A percentile compares a stretch with the other conserved stretches of the same genome.
phyloP scores from a whole-genome alignment of 495 filamentous ascomycete species.

The Aspergillus heteromorphus region DNA sequence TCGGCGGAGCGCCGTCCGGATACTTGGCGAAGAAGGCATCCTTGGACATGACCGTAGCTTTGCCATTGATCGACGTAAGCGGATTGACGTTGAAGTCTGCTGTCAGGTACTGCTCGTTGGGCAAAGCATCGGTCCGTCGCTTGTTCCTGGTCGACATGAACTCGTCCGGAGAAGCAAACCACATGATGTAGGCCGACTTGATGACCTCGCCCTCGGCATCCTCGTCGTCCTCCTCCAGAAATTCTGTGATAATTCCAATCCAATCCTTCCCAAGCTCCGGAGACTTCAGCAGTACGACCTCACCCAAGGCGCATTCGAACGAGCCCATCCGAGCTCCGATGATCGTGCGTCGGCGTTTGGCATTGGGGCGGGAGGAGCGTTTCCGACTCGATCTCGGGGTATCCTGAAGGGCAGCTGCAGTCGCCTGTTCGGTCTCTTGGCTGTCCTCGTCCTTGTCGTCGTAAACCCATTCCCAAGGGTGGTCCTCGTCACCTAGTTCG shows the following conservation, averaged over 20 bases:
- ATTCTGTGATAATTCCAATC: constrained; percentile 82
- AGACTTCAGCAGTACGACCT: constrained; percentile 80
- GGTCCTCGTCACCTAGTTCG: constrained; percentile 77
- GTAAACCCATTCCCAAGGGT: constrained; percentile 94
- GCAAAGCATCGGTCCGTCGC: constrained; percentile 74
- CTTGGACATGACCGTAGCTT: constrained; percentile 71
- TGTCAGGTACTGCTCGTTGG: constrained; percentile 91
- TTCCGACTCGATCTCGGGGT: constrained; percentile 30
- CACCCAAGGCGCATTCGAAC: constrained; percentile 76
- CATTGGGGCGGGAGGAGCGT: constrained; percentile 25
- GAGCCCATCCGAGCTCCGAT: constrained; percentile 79
- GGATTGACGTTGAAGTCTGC: constrained; percentile 78
- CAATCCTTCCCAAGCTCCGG: constrained; percentile 79
- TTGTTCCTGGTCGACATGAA: constrained; percentile 69
- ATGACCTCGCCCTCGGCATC: constrained; percentile 43
- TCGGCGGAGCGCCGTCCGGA: constrained; percentile 70
- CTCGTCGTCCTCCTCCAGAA: constrained; percentile 60
- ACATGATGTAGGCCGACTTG: constrained; percentile 71
- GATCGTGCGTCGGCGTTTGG: constrained; percentile 45
- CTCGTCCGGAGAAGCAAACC: constrained; percentile 90
- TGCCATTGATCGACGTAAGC: constrained; percentile 86
- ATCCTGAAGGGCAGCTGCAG: constrained; percentile 25
- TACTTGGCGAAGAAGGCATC: constrained; percentile 60
- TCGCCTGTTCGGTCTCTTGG: constrained; percentile 13
- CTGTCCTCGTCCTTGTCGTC: constrained; percentile 29